These are phyloP conservation scores for Alternaria postmessia DNA, from an alignment of 2,329 filamentous ascomycete genomes.

Conservation along the genomic window DNA sequence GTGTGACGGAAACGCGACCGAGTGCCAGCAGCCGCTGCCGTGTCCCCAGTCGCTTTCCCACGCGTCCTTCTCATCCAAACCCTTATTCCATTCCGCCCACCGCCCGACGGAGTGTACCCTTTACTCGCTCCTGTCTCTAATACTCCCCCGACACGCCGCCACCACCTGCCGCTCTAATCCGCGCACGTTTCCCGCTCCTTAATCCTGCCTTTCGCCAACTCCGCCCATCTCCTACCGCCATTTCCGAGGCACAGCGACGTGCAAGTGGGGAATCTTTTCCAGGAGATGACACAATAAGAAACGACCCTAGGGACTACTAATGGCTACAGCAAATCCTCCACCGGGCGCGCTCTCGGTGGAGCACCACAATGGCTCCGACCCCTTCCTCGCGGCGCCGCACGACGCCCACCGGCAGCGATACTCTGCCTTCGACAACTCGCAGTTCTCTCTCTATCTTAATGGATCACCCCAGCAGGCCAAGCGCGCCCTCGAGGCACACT, in stretches of 20 bases:
- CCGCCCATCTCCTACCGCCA: slow-evolving; percentile 9
- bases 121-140: slow-evolving; percentile 22
- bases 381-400: slow-evolving; percentile 53
- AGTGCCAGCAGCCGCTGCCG: slow-evolving; percentile 34
- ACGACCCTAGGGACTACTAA: slow-evolving; percentile 32
- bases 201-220: slow-evolving; percentile 2
- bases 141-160: slow-evolving; percentile 6
- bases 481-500: slow-evolving; percentile 86
- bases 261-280: slow-evolving; percentile 6
- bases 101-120: slow-evolving; percentile 28
- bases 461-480: slow-evolving; percentile 87
- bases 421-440: slow-evolving; percentile 81
- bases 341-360: slow-evolving; percentile 53
- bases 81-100: slow-evolving; percentile 27
- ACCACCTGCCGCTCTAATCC: slow-evolving; percentile 1
- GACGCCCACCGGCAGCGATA: slow-evolving; percentile 69
- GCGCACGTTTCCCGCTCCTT: slow-evolving; percentile 11
- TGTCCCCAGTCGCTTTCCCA: slow-evolving; percentile 27
- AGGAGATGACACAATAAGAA: slow-evolving; percentile 43
- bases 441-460: slow-evolving; percentile 78
- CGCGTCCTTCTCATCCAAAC: slow-evolving; percentile 35
- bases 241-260: not conserved
- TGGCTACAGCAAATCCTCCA: slow-evolving; percentile 55
- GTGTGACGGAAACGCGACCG: slow-evolving; percentile 40
- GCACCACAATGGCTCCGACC: slow-evolving; percentile 52